Conservation (phyloP, 2,329 filamentous ascomycete species). For the Neofusicoccum sp. region DNA sequence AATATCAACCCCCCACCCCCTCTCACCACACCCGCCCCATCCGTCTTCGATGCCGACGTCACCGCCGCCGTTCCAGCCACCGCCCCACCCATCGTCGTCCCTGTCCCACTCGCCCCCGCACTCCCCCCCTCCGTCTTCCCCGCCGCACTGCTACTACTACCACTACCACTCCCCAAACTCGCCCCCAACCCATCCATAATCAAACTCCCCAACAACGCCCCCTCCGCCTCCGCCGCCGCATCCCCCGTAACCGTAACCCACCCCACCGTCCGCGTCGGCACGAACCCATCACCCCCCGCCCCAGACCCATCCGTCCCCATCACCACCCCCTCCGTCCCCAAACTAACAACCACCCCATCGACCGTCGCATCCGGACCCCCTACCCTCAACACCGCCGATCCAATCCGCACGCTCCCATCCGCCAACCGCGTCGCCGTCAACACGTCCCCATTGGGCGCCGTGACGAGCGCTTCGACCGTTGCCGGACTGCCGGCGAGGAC, state of each 20-base stretch:
- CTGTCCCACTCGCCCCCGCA: neutral
- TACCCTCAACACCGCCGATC: neutral
- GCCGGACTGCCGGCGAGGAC: neutral
- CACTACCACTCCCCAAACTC: neutral
- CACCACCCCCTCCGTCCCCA: neutral
- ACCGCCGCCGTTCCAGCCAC: neutral
- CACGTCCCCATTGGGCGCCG: neutral
- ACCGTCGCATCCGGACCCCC: neutral
- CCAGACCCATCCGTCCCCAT: neutral
- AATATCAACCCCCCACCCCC: neutral
- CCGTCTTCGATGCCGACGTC: neutral
- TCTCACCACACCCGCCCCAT: neutral
- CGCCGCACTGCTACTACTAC: neutral
- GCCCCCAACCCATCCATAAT: neutral
- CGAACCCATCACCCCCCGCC: too few relatives aligned
- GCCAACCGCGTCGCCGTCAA: neutral
- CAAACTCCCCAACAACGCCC: neutral
- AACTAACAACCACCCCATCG: neutral
- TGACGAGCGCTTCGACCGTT: neutral
- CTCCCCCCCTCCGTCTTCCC: neutral
- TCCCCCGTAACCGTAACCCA: neutral
- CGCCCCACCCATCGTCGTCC: neutral
- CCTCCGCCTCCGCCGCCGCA: neutral
- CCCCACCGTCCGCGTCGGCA: neutral
- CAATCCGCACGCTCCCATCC: neutral